phyloP scores from a whole-genome alignment of 2,329 filamentous ascomycete species.

The Ophiostoma quercus region DNA sequence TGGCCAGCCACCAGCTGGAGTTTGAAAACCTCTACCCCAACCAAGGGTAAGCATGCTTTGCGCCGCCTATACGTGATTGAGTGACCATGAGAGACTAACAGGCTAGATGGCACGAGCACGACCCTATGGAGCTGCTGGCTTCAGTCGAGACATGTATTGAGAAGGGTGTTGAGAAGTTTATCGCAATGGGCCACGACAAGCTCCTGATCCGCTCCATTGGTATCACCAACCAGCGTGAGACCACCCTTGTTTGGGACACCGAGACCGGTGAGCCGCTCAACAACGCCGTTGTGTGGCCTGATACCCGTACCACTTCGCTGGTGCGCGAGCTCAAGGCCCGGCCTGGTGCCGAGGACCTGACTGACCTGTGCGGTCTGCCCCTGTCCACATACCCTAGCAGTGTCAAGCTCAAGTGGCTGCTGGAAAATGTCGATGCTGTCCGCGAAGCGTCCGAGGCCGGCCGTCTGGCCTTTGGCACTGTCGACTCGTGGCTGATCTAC shows the following conservation, averaged over 20 bases:
- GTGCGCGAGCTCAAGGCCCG: constrained; percentile 70
- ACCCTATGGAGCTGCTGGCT: constrained; percentile 68
- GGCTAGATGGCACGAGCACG: constrained; percentile 80
- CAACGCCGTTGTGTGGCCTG: constrained; percentile 86
- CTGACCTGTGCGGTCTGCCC: constrained; percentile 70
- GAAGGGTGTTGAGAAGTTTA: constrained; percentile 59
- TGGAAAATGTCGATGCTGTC: constrained; percentile 65
- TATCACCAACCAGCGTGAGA: constrained; percentile 88
- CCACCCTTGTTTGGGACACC: constrained; percentile 77
- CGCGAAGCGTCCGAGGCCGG: constrained; percentile 70
- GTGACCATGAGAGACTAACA: background rate
- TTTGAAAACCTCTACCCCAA: constrained; percentile 80
- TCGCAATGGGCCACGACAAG: constrained; percentile 66
- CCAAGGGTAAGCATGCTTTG: constrained; percentile 60
- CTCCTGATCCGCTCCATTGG: constrained; percentile 71
- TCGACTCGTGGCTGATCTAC: constrained; percentile 85
- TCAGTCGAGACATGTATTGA: constrained; percentile 78
- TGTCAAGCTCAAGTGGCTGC: constrained; percentile 78
- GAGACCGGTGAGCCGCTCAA: constrained; percentile 73
- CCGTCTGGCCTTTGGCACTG: constrained; percentile 75
- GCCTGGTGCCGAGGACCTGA: constrained; percentile 62
- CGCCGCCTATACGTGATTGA: too few relatives aligned
- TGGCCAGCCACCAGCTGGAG: constrained; percentile 80
- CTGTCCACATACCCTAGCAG: constrained; percentile 85
- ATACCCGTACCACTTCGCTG: constrained; percentile 67